A percentile compares a stretch with the other conserved stretches of the same genome.
phyloP scores from a whole-genome alignment of 495 filamentous ascomycete genomes.

The Penicillium ucsense region DNA sequence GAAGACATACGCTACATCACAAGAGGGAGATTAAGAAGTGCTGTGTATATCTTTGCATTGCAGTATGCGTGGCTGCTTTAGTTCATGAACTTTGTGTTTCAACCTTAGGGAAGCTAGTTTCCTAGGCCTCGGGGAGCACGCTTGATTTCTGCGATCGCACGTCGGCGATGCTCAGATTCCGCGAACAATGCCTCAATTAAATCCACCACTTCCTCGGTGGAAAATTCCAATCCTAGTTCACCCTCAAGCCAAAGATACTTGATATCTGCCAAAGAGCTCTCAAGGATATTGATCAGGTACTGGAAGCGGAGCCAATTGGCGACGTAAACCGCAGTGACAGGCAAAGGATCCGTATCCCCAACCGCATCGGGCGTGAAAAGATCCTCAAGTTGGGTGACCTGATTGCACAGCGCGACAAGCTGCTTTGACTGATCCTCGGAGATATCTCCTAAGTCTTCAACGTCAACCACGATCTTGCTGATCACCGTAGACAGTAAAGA shows the following conservation, averaged over 20 bases:
- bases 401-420: conserved; percentile 62
- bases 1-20: no score
- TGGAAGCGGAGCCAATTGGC: conserved; percentile 81
- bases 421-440: conserved; percentile 77
- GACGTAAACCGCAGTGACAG: conserved; percentile 70
- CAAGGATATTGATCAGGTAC: conserved; percentile 78
- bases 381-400: conserved; percentile 61
- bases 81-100: not conserved
- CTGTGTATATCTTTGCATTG: no score
- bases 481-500: conserved; percentile 71
- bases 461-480: conserved; percentile 71
- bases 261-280: conserved; percentile 83
- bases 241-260: conserved; percentile 81
- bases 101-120: not conserved
- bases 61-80: no score
- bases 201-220: conserved; percentile 75
- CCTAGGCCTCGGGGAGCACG: conserved; percentile 16
- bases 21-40: no score
- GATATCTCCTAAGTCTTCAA: conserved; percentile 80
- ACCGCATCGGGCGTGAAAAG: conserved; percentile 55
- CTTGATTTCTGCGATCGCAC: conserved; percentile 71
- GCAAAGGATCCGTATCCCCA: conserved; percentile 33
- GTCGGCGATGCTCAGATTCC: conserved; percentile 68
- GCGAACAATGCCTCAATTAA: conserved; percentile 84
- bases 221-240: conserved; percentile 74